Evolutionary conservation across 805 yeast species (phyloP).

Genomic region (Dipodascus geniculatus): DNA sequence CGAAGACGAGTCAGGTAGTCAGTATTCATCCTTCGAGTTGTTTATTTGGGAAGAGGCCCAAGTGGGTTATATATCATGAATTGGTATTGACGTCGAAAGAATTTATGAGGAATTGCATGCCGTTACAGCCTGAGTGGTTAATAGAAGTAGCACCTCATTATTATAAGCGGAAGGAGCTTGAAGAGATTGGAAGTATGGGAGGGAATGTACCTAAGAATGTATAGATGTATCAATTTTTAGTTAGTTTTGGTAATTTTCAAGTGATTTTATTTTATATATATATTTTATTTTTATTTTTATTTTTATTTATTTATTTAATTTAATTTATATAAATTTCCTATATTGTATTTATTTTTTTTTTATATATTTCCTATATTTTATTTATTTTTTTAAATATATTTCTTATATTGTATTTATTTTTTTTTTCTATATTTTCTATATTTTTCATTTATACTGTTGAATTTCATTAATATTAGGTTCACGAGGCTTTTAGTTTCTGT

Average conservation of each 20-base stretch:
- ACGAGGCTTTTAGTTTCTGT: too few relatives aligned
- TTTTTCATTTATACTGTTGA: too few relatives aligned
- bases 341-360: too few relatives aligned
- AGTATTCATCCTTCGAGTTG: slow-evolving; percentile 82
- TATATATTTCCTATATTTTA: too few relatives aligned
- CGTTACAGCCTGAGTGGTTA: slow-evolving; percentile 77
- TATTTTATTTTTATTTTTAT: too few relatives aligned
- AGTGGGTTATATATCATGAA: slow-evolving; percentile 73
- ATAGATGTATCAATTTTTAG: neutral
- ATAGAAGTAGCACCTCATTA: slow-evolving; percentile 36
- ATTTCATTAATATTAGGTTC: too few relatives aligned
- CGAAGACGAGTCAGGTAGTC: slow-evolving; percentile 58
- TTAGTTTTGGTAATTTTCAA: neutral
- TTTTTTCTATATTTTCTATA: too few relatives aligned
- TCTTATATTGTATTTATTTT: too few relatives aligned
- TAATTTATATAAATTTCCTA: too few relatives aligned
- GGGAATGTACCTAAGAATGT: neutral
- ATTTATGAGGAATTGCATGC: slow-evolving; percentile 81
- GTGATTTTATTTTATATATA: neutral
- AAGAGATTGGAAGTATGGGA: neutral
- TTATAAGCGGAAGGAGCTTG: slow-evolving; percentile 12
- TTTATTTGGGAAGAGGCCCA: slow-evolving; percentile 49
- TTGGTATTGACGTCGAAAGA: slow-evolving; percentile 74
- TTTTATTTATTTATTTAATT: too few relatives aligned
- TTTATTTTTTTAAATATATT: too few relatives aligned